Conservation (phyloP, 1,139 yeast genomes). For the Insectozyma bohioensis region DNA sequence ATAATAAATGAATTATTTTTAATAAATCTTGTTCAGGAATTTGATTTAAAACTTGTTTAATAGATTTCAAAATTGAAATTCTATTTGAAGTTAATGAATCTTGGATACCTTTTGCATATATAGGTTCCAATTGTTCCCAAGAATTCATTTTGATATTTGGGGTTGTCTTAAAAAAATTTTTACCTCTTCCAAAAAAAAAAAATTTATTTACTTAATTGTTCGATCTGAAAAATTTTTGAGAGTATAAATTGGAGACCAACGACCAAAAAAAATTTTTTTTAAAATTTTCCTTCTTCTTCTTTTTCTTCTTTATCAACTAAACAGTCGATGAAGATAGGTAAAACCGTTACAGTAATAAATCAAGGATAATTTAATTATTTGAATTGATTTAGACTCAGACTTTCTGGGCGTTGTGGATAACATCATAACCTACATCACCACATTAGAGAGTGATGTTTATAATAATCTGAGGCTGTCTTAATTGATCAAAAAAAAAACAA, state of each 20-base stretch:
- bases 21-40: constrained; percentile 22
- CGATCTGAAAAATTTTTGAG: no score
- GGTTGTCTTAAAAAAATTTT: no score
- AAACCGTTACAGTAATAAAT: constrained; percentile 44
- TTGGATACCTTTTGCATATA: constrained; percentile 25
- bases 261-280: constrained; percentile 9
- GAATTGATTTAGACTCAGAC: constrained; percentile 16
- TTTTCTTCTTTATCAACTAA: constrained; percentile 52
- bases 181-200: no score
- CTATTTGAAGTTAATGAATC: constrained; percentile 36
- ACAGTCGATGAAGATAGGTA: constrained; percentile 65
- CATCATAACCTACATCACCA: constrained; percentile 33
- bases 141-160: no score
- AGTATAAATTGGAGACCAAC: no score
- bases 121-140: constrained; percentile 16
- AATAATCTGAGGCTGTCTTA: constrained; percentile 32
- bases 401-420: constrained; percentile 33
- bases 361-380: constrained; percentile 7
- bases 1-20: constrained; percentile 25
- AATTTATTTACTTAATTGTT: no score
- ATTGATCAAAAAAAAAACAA: constrained; percentile 1
- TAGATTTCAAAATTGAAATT: constrained; percentile 25
- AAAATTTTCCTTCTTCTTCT: constrained; percentile 9
- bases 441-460: constrained; percentile 27
- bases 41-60: constrained; percentile 16